Conservation (phyloP, 257 asterid genomes). For the Voacanga thouarsii region DNA sequence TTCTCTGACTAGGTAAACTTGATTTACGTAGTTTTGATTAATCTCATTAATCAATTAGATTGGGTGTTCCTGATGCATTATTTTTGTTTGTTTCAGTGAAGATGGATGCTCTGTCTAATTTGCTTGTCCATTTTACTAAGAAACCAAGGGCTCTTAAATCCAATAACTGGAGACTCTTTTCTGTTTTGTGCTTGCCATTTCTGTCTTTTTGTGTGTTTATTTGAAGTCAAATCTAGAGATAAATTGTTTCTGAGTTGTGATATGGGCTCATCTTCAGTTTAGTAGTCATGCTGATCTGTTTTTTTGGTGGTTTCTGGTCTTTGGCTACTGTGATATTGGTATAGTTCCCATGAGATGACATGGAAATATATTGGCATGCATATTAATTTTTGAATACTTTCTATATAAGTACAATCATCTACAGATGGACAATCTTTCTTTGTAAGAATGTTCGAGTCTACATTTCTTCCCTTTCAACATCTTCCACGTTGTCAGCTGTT, state of each 20-base stretch:
- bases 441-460: neutral
- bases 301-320: neutral
- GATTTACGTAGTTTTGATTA: constrained; percentile 3
- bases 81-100: neutral
- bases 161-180: neutral
- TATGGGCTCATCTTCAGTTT: neutral
- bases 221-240: neutral
- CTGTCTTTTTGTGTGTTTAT: neutral
- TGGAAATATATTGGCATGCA: neutral
- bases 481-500: neutral
- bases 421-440: no score
- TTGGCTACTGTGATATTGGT: neutral
- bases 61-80: neutral
- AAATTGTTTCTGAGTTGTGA: neutral
- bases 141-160: neutral
- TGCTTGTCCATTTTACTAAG: neutral
- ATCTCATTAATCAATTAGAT: neutral
- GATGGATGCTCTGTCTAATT: neutral
- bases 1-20: constrained; percentile 57
- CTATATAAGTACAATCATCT: neutral
- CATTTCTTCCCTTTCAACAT: neutral
- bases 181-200: neutral
- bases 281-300: neutral
- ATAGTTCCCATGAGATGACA: neutral
- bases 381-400: neutral